phyloP scores from a whole-genome alignment of 2,329 filamentous ascomycete species.

The Aspergillus sp. region DNA sequence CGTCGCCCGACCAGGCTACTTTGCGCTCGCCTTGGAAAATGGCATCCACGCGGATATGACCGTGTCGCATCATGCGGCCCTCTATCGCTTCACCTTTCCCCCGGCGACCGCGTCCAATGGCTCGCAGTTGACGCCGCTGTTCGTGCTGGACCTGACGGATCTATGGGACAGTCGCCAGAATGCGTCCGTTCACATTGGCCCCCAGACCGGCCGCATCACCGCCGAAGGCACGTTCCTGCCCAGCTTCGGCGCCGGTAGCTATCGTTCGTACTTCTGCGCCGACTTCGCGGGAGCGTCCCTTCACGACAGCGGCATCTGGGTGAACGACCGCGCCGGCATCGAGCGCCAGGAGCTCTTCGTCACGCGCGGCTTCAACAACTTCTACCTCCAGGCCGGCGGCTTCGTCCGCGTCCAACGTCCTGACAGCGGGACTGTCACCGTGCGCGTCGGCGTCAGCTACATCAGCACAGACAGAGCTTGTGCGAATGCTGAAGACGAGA shows the following conservation, averaged over 20 bases:
- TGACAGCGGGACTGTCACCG: conserved; percentile 52
- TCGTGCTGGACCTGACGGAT: conserved; percentile 65
- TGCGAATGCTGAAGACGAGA: conserved; percentile 64
- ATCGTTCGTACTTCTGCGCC: conserved; percentile 63
- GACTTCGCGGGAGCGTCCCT: conserved; percentile 60
- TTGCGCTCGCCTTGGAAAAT: conserved; percentile 58
- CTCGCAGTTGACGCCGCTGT: conserved; percentile 49
- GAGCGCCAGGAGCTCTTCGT: conserved; percentile 55
- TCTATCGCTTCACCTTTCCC: conserved; percentile 66
- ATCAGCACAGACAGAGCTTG: conserved; percentile 67
- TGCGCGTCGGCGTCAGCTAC: conserved; percentile 67
- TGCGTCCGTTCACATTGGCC: conserved; percentile 57
- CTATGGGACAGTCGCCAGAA: conserved; percentile 61
- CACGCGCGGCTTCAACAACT: conserved; percentile 57
- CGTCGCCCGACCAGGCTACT: conserved; percentile 64
- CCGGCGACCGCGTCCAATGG: conserved; percentile 12
- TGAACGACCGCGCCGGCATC: conserved; percentile 58
- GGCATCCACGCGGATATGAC: conserved; percentile 67
- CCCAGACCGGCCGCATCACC: conserved; percentile 58
- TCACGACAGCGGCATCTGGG: conserved; percentile 62
- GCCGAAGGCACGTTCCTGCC: conserved; percentile 62
- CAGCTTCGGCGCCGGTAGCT: conserved; percentile 64
- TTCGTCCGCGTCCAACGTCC: conserved; percentile 61
- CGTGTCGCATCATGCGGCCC: conserved; percentile 58
- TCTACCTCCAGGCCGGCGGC: conserved; percentile 59